Evolutionary conservation across 2,329 filamentous ascomycete species (phyloP), one percentile per base, ranked within the genome.

Genomic region (Neofusicoccum parvum): DNA sequence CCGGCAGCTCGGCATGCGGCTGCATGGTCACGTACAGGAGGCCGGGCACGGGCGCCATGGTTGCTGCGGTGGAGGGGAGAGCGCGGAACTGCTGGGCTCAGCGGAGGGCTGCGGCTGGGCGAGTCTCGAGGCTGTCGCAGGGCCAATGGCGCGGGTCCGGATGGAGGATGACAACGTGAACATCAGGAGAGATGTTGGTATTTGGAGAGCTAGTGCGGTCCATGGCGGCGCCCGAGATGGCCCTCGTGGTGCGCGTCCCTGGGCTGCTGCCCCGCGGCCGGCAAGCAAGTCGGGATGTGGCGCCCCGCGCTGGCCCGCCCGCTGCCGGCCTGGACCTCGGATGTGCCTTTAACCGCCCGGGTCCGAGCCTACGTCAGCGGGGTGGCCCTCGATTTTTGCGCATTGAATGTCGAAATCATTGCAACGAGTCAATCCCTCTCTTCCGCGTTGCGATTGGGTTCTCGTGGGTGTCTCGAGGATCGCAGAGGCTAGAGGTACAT

Each of bases 11-110:
- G 65, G 86, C 82, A 76, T 86, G 84, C 71, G 92, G 92, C 79
- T 94, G 88, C 90, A 96, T 96, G 15, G 91, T 93, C 70, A 96
- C 92, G 76, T 90, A 92, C 73, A 96, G 88, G 72, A 93, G 87
- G 67, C 92, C 92, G 10, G 86, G 86, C 64, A 78, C 81, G 62
- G 75, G 72, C 62, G 80, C 75, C 80, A 83, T 84, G 20, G 14
- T 60, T 56, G 14, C 50, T 15, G 23, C 63, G 20, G n/a, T 12
- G 7, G 20, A 12, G 39, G 2, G 41, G 45, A 12, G 17, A 46
- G 11, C 11, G 37, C 10, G 37, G 6, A 15, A 10, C 17, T 17
- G 27, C 11, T 60, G 48, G 41, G 10, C 20, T 36, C n/a, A 15
- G 37, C n/a, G 45, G 48, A 43, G 45, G 36, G 12, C 14, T 15